These are phyloP conservation scores for Terfezia claveryi DNA, from an alignment of 495 filamentous ascomycete genomes.

Conservation along the genomic window DNA sequence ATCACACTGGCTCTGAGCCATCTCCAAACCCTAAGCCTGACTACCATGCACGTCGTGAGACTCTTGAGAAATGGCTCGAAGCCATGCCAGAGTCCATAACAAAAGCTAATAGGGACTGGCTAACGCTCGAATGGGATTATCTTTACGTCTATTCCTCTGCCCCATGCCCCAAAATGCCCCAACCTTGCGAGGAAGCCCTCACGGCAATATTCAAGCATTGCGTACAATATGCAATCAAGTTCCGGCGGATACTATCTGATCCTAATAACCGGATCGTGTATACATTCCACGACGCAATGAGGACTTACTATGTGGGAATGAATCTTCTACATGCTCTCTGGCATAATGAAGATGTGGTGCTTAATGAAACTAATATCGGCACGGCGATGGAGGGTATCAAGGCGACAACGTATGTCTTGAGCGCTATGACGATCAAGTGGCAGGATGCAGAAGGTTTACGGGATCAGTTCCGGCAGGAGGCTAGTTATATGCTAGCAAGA, in stretches of 20 bases:
- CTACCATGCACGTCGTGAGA: slow-evolving; percentile 39
- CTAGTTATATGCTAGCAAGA: slow-evolving; percentile 7
- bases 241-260: slow-evolving; percentile 32
- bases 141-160: slow-evolving; percentile 66
- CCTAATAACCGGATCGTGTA: slow-evolving; percentile 30
- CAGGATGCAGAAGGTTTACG: slow-evolving; percentile 16
- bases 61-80: slow-evolving; percentile 45
- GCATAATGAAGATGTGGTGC: slow-evolving; percentile 28
- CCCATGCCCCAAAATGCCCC: slow-evolving; percentile 42
- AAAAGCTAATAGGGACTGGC: slow-evolving; percentile 38
- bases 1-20: slow-evolving; percentile 43
- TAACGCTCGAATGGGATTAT: slow-evolving; percentile 65
- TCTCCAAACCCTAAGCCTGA: slow-evolving; percentile 36
- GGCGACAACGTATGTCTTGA: slow-evolving; percentile 14
- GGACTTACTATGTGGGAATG: slow-evolving; percentile 47
- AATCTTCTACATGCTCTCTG: slow-evolving; percentile 45
- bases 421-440: slow-evolving; percentile 19
- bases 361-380: slow-evolving; percentile 15
- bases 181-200: slow-evolving; percentile 42
- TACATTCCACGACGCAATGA: slow-evolving; percentile 50
- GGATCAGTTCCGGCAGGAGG: slow-evolving; percentile 16
- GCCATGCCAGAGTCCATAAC: slow-evolving; percentile 35
- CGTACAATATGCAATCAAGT: slow-evolving; percentile 44
- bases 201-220: slow-evolving; percentile 62
- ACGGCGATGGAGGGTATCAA: slow-evolving; percentile 12